Percentiles rank a stretch among this genome's conserved stretches.
Evolutionary conservation across 257 asterid species (phyloP).

Genomic region (Buddleja alternifolia): DNA sequence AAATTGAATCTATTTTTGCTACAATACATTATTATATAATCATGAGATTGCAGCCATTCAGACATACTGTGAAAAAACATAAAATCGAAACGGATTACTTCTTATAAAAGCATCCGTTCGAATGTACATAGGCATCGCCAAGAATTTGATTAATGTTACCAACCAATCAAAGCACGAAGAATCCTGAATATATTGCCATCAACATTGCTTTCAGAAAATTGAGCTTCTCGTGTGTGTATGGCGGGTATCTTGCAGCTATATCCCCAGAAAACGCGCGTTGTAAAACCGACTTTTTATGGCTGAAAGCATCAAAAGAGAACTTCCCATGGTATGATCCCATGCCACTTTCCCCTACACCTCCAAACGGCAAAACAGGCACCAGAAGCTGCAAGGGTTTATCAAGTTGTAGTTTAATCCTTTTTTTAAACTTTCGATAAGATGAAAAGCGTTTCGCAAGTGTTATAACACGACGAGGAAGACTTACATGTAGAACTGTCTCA

Average conservation of each 20-base stretch:
- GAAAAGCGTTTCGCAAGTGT: not conserved
- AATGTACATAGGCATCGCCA: constrained; percentile 12
- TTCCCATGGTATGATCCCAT: constrained; percentile 94
- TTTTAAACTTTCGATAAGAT: not conserved
- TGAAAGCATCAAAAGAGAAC: constrained; percentile 83
- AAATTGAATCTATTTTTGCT: constrained; percentile 13
- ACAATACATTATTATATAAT: too few species aligned
- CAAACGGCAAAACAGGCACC: constrained; percentile 68
- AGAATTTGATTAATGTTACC: constrained; percentile 37
- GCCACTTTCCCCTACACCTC: constrained; percentile 97
- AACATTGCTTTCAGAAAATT: constrained; percentile 63
- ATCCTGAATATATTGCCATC: constrained; percentile 56
- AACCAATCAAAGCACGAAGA: constrained; percentile 71
- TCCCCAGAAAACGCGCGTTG: constrained; percentile 71
- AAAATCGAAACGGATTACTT: not conserved
- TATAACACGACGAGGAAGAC: constrained; percentile 23
- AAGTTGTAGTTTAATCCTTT: constrained; percentile 21
- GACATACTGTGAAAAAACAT: constrained; percentile 1
- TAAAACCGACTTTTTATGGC: constrained; percentile 89
- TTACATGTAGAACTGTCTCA: constrained; percentile 75
- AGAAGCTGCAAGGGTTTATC: constrained; percentile 55
- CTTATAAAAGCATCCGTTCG: constrained; percentile 17
- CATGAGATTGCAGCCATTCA: constrained; percentile 2
- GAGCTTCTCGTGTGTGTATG: constrained; percentile 66
- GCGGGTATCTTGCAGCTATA: constrained; percentile 80